phyloP scores from a whole-genome alignment of 352 stramenopile genomes.

The Globisporangium uncinulatum region DNA sequence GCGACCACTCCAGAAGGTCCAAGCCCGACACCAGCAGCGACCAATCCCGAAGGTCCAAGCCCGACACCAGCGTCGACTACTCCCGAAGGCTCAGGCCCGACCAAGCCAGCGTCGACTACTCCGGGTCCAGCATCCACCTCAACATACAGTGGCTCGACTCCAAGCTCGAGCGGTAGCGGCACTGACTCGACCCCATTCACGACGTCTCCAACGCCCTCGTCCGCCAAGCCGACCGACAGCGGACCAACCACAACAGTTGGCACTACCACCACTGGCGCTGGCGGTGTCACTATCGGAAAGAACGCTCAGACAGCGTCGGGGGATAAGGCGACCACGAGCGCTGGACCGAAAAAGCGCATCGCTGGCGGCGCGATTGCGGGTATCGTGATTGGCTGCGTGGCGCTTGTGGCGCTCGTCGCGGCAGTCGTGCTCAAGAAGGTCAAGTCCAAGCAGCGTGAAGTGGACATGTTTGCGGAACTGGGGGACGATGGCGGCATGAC shows the following conservation, averaged over 20 bases:
- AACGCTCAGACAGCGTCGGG: constrained; percentile 1
- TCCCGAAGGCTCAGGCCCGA: background rate
- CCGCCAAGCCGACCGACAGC: background rate
- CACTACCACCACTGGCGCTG: background rate
- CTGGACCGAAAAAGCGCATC: background rate
- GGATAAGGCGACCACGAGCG: constrained; percentile 3
- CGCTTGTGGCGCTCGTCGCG: constrained; percentile 4
- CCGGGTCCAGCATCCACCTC: background rate
- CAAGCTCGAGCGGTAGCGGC: background rate
- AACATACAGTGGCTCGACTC: background rate
- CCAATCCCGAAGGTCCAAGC: background rate
- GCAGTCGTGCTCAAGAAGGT: constrained; percentile 7
- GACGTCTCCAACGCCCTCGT: background rate
- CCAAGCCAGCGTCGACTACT: background rate
- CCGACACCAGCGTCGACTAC: background rate
- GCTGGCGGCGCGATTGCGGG: constrained; percentile 5
- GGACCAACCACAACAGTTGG: background rate
- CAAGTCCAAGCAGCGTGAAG: constrained; percentile 13
- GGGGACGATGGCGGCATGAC: constrained; percentile 5
- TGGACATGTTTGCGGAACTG: constrained; percentile 12
- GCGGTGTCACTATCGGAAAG: background rate
- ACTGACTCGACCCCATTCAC: too few species aligned
- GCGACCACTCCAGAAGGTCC: background rate
- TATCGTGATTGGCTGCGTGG: constrained; percentile 6
- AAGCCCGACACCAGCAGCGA: background rate